Evolutionary conservation across 2,329 filamentous ascomycete genomes (phyloP).

Genomic region (Xylariaceae sp.): DNA sequence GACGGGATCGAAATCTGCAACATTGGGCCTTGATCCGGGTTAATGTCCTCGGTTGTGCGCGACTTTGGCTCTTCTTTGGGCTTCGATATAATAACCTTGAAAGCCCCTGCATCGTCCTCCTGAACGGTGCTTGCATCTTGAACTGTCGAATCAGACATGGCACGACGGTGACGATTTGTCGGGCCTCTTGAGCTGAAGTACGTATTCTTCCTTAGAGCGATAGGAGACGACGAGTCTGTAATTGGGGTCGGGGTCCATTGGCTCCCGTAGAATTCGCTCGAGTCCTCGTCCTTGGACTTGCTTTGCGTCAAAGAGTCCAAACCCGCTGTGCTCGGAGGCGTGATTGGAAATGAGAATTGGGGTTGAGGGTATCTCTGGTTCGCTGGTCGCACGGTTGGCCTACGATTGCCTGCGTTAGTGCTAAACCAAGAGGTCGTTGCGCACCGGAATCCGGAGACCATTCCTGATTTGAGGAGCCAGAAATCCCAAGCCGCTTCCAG

Average conservation of each 20-base stretch:
- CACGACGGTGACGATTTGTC: constrained; percentile 48
- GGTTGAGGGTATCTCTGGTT: constrained; percentile 60
- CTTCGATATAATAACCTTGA: constrained; percentile 77
- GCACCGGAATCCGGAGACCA: not conserved
- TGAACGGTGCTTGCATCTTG: constrained; percentile 55
- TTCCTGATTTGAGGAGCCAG: not conserved
- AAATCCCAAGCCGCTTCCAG: no score
- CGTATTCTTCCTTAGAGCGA: constrained; percentile 27
- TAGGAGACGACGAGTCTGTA: constrained; percentile 23
- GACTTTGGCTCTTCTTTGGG: constrained; percentile 56
- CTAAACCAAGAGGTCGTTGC: not conserved
- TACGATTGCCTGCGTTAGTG: constrained; percentile 25
- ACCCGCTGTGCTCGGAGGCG: constrained; percentile 55
- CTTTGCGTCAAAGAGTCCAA: constrained; percentile 41
- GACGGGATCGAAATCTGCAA: constrained; percentile 77
- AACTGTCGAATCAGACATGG: constrained; percentile 73
- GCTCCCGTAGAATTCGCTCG: constrained; percentile 28
- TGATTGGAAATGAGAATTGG: constrained; percentile 55
- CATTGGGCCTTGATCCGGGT: constrained; percentile 42
- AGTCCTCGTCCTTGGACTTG: constrained; percentile 25
- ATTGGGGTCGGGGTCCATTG: constrained; percentile 40
- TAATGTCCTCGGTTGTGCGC: constrained; percentile 58
- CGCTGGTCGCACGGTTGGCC: constrained; percentile 57
- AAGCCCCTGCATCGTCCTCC: constrained; percentile 60
- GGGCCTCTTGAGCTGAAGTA: constrained; percentile 24